These are phyloP conservation scores for Aphanomyces astaci DNA, from an alignment of 352 stramenopile genomes.

Conservation along the genomic window DNA sequence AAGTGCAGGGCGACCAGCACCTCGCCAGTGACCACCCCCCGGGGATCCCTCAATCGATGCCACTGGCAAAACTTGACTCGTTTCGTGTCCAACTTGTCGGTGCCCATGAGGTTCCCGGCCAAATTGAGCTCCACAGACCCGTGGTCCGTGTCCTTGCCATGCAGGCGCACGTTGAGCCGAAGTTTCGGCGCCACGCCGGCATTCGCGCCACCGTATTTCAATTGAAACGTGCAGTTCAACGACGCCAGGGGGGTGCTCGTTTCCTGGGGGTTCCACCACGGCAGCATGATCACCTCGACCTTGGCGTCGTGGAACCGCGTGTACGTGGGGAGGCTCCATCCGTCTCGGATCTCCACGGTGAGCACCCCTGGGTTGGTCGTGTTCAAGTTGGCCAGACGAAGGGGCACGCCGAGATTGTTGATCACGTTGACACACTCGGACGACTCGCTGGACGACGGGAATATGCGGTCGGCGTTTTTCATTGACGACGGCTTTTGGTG, in stretches of 20 bases:
- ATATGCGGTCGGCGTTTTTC: constrained; percentile 63
- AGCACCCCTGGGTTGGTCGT: constrained; percentile 74
- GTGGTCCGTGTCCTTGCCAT: neutral
- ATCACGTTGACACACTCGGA: constrained; percentile 83
- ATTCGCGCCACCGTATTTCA: constrained; percentile 76
- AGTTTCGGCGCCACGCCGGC: constrained; percentile 82
- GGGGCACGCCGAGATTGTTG: constrained; percentile 81
- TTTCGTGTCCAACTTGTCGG: constrained; percentile 40
- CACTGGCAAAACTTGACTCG: constrained; percentile 69
- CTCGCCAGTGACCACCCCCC: constrained; percentile 71
- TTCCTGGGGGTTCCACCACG: constrained; percentile 81
- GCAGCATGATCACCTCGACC: constrained; percentile 72
- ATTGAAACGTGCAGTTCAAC: constrained; percentile 67
- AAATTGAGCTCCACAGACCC: constrained; percentile 76
- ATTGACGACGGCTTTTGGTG: constrained; percentile 45
- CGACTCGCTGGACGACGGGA: constrained; percentile 69
- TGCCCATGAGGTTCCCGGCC: constrained; percentile 78
- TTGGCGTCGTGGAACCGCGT: constrained; percentile 79
- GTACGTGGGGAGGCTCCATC: constrained; percentile 77
- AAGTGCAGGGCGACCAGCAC: constrained; percentile 81
- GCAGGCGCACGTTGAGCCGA: constrained; percentile 46
- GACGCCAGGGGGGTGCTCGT: constrained; percentile 51
- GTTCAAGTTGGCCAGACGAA: constrained; percentile 82
- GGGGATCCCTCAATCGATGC: constrained; percentile 73
- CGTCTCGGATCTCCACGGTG: constrained; percentile 73